Evolutionary conservation across 768 basidiomycete genomes (phyloP).

Genomic region (Termitomyces sp.): DNA sequence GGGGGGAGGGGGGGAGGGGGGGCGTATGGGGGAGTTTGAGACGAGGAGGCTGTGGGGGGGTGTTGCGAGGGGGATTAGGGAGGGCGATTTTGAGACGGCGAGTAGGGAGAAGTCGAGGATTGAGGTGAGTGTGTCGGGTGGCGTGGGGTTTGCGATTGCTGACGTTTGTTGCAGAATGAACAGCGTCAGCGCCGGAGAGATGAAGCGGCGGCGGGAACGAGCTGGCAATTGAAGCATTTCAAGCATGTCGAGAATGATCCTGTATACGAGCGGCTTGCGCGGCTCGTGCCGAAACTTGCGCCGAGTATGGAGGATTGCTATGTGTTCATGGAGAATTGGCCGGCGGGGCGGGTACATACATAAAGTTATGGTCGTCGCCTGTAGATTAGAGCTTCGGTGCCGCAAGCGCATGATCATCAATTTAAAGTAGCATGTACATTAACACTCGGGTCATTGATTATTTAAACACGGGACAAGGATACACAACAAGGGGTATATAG

Average conservation of each 20-base stretch:
- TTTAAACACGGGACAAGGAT: neutral
- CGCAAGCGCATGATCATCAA: too few relatives aligned
- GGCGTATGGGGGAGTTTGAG: slow-evolving; percentile 75
- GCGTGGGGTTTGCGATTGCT: neutral
- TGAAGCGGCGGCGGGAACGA: slow-evolving; percentile 66
- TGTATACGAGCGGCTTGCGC: slow-evolving; percentile 67
- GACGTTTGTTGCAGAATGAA: slow-evolving; percentile 62
- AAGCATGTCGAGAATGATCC: slow-evolving; percentile 64
- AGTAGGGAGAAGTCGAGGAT: slow-evolving; percentile 85
- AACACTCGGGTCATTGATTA: slow-evolving; percentile 1
- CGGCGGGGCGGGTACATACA: too few relatives aligned
- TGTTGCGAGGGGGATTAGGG: slow-evolving; percentile 88
- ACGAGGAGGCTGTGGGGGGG: slow-evolving; percentile 79
- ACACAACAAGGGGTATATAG: slow-evolving; percentile 10
- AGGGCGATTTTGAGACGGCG: slow-evolving; percentile 90
- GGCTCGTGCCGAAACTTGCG: slow-evolving; percentile 47
- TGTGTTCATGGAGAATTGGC: slow-evolving; percentile 63
- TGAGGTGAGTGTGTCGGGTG: slow-evolving; percentile 52
- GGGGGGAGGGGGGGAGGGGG: slow-evolving; percentile 50
- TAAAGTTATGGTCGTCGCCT: neutral
- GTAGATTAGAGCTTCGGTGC: neutral
- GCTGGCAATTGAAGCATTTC: slow-evolving; percentile 82
- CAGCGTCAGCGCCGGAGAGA: slow-evolving; percentile 87
- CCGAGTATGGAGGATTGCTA: slow-evolving; percentile 79
- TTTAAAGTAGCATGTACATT: neutral